Conservation (phyloP, 2,329 filamentous ascomycete genomes). For the Botryosphaeria agaves region DNA sequence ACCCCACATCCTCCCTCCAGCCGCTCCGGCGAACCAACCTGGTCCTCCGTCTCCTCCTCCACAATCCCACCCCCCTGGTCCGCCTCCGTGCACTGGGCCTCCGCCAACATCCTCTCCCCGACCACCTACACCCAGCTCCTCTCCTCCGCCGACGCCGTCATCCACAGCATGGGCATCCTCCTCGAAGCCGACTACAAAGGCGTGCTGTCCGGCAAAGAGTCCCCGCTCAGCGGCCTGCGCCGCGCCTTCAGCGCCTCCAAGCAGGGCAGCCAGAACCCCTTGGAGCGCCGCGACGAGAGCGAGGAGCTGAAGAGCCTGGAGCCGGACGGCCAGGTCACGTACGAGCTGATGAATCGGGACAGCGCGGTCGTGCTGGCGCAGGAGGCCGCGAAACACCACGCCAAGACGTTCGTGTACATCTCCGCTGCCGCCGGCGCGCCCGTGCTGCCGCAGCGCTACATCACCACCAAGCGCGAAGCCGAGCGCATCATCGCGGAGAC, state of each 20-base stretch:
- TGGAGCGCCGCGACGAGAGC: conserved; percentile 42
- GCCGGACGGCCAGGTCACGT: conserved; percentile 64
- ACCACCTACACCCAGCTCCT: conserved; percentile 63
- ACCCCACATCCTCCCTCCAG: conserved; percentile 26
- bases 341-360: conserved; percentile 95
- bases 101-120: conserved; percentile 73
- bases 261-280: conserved; percentile 46
- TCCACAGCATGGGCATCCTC: conserved; percentile 91
- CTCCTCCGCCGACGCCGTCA: conserved; percentile 61
- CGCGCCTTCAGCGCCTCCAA: conserved; percentile 59
- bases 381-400: conserved; percentile 48
- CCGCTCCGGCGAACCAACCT: conserved; percentile 77
- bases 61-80: conserved; percentile 62
- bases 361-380: conserved; percentile 66
- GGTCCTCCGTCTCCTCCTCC: conserved; percentile 63
- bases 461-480: conserved; percentile 80
- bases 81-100: conserved; percentile 67
- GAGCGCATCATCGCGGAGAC: conserved; percentile 56
- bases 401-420: conserved; percentile 65
- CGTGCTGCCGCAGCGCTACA: conserved; percentile 69
- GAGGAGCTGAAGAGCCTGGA: conserved; percentile 46
- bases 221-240: conserved; percentile 58
- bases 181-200: conserved; percentile 97
- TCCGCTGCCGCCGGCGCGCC: conserved; percentile 78
- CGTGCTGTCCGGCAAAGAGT: conserved; percentile 67